A percentile compares a stretch with the other conserved stretches of the same genome.
Evolutionary conservation across 305 asterid genomes (phyloP).

Genomic region (Plantago rigida): DNA sequence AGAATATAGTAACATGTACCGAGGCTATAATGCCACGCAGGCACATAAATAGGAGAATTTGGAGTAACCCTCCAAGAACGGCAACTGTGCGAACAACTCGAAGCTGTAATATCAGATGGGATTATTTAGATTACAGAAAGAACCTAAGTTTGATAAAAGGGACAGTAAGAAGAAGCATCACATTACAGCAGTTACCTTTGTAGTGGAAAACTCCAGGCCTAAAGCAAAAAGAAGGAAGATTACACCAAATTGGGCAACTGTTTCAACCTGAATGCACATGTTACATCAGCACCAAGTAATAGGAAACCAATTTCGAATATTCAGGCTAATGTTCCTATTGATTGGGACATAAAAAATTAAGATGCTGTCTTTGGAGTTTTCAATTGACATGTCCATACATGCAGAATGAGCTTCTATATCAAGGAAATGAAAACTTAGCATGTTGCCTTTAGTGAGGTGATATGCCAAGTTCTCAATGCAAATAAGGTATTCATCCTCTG

Average conservation of each 20-base stretch:
- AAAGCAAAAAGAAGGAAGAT: slow-evolving; percentile 95
- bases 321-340: not conserved
- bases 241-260: slow-evolving; percentile 99
- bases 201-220: slow-evolving; percentile 85
- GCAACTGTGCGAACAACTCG: slow-evolving; percentile 98
- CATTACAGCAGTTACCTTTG: slow-evolving; percentile 71
- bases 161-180: slow-evolving; percentile 16
- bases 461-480: not conserved
- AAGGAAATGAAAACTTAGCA: not conserved
- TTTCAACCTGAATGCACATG: slow-evolving; percentile 69
- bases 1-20: slow-evolving; percentile 45
- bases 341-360: not conserved
- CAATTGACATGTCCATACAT: not conserved
- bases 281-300: slow-evolving; percentile 23
- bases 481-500: slow-evolving; percentile 8
- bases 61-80: slow-evolving; percentile 89
- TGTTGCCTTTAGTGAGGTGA: too few relatives aligned
- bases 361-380: not conserved
- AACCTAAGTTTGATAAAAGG: slow-evolving; percentile 22
- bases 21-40: slow-evolving; percentile 82
- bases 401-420: not conserved
- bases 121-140: slow-evolving; percentile 24
- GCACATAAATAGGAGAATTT: slow-evolving; percentile 86
- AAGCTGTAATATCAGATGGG: slow-evolving; percentile 46
- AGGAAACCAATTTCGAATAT: too few relatives aligned